Base-by-base conservation (phyloP, 2,329 filamentous ascomycete species). In the Cladosporium austrohemisphaericum region DNA sequence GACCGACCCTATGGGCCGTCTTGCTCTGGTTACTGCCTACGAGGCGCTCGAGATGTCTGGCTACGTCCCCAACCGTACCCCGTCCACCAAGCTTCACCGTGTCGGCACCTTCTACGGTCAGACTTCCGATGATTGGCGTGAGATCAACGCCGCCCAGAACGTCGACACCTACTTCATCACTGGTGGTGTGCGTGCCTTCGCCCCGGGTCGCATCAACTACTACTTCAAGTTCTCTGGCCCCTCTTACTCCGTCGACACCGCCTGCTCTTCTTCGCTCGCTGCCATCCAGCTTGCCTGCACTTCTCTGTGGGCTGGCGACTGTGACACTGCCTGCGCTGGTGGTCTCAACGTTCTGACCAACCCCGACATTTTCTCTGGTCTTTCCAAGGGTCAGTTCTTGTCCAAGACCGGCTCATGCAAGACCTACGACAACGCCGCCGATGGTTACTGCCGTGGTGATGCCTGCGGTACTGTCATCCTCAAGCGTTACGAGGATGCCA, bases 391-490 rank as follows among this genome's bases (percentile, higher is more conserved):
- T 10, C 84, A 88, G 60, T 91, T 92, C 69, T 71, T 92, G 57
- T 88, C 85, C 23, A 85, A 85, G 70, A 86, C 80, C 45, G 85
- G 86, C 6, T 79, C 81, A 54, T 91, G 86, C 68, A 87, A 88
- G 61, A 88, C 87, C 0, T 93, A 88, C 62, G 87, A 92, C 65
- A 84, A 88, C 55, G 80, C 77, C 29, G 88, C 88, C 2, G 86
- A 91, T 67, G 88, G 88, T 1, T 92, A 93, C 68, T 92, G 87
- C 69, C 83, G 88, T 63, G 86, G 82, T 47, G 88, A 93, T 58
- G 83, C 80, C 14, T 85, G 85, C 53, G 87, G 83, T 1, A 84
- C 84, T 0, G 76, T 93, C 41, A 76, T 93, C 18, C 71, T 93
- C 40, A 94, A 94, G 75, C 78, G 88, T 26, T 79, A 91, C 2